Conservation (phyloP, 1,139 yeast species). For the Yamadazyma songkhlaensis region DNA sequence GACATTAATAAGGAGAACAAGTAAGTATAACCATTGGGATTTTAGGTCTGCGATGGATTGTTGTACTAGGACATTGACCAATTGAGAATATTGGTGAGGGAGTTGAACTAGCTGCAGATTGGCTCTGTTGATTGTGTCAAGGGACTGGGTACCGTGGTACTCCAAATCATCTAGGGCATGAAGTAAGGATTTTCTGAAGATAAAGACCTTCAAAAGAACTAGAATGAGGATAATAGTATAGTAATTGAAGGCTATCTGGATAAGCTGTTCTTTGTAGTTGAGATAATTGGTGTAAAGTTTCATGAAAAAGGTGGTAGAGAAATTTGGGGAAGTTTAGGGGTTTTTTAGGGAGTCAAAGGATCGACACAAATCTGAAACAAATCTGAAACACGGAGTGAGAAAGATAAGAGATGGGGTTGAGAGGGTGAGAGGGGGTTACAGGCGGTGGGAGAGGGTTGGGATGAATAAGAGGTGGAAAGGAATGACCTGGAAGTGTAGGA, state of each 20-base stretch:
- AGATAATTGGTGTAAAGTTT: slow-evolving; percentile 19
- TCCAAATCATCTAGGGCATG: slow-evolving; percentile 34
- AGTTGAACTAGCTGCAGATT: slow-evolving; percentile 5
- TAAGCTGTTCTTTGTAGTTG: slow-evolving; percentile 40
- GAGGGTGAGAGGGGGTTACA: too few relatives aligned
- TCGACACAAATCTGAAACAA: neutral
- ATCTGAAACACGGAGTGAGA: neutral
- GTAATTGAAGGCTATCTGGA: slow-evolving; percentile 61
- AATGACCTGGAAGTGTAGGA: too few relatives aligned
- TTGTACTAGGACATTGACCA: slow-evolving; percentile 52
- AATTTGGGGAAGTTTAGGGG: neutral
- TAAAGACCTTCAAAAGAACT: slow-evolving; percentile 45
- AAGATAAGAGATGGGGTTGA: neutral
- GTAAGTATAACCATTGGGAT: slow-evolving; percentile 29
- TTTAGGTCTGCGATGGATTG: slow-evolving; percentile 46
- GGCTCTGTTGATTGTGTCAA: slow-evolving; percentile 14
- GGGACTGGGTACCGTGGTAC: slow-evolving; percentile 21
- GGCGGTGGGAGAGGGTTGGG: too few relatives aligned
- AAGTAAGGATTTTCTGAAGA: slow-evolving; percentile 45
- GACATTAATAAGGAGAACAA: slow-evolving; percentile 47
- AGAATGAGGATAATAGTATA: slow-evolving; percentile 47
- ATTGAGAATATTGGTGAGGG: slow-evolving; percentile 40
- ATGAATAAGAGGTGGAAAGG: too few relatives aligned
- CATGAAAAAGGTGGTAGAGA: neutral
- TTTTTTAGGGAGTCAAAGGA: neutral